Conservation (phyloP, 2,329 filamentous ascomycete species). For the Fusarium euwallaceae region DNA sequence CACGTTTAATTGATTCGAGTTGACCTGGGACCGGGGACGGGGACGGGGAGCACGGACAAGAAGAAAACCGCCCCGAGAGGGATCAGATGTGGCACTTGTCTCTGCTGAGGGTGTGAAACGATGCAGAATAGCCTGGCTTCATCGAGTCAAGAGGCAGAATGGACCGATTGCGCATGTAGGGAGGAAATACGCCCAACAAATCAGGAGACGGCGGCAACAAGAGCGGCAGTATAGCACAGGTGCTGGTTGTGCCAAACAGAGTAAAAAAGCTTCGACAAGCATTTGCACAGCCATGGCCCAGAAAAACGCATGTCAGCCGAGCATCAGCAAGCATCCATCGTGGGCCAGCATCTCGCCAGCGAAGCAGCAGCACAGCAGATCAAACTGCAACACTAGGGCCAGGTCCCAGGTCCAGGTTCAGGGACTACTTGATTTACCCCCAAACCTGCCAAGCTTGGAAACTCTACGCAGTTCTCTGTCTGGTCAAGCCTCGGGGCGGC, state of each 20-base stretch:
- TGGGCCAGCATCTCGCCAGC: background rate
- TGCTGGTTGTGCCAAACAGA: background rate
- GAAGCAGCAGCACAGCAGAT: constrained; percentile 24
- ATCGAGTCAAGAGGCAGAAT: constrained; percentile 16
- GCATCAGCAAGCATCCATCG: constrained; percentile 13
- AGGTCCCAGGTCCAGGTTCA: constrained; percentile 29
- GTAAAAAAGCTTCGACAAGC: background rate
- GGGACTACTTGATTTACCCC: constrained; percentile 37
- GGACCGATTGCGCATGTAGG: constrained; percentile 15
- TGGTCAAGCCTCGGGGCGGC: constrained; percentile 17
- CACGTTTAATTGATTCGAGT: constrained; percentile 40
- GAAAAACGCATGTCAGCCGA: constrained; percentile 38
- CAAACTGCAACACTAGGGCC: constrained; percentile 26
- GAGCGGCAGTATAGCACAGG: constrained; percentile 10
- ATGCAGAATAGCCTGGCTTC: constrained; percentile 9
- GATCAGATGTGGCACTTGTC: background rate
- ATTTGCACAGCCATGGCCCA: constrained; percentile 32
- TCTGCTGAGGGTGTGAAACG: constrained; percentile 34
- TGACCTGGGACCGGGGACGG: constrained; percentile 26
- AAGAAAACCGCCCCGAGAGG: constrained; percentile 4
- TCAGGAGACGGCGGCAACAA: constrained; percentile 13
- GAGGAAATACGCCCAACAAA: constrained; percentile 8
- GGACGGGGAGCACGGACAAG: constrained; percentile 16
- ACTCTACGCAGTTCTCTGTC: constrained; percentile 38
- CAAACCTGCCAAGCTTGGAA: constrained; percentile 32